phyloP scores from a whole-genome alignment of 2,329 filamentous ascomycete genomes.

The Verticillium isaacii region DNA sequence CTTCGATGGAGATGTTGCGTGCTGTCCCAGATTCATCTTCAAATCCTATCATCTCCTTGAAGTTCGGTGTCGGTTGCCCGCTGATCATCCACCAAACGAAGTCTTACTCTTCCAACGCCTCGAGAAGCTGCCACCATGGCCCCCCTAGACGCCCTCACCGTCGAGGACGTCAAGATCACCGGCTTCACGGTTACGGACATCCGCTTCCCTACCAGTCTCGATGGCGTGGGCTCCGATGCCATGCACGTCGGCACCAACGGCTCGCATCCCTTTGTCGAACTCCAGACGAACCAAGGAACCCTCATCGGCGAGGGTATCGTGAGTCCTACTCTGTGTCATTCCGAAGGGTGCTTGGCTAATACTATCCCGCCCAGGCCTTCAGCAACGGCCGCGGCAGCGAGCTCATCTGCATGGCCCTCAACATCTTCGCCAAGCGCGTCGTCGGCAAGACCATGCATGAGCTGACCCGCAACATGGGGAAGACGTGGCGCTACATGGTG shows the following conservation, averaged over 20 bases:
- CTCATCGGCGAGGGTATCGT: conserved; percentile 12
- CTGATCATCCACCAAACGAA: background rate
- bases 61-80: too few species aligned
- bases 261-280: conserved; percentile 11
- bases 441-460: conserved; percentile 8
- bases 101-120: background rate
- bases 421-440: conserved; percentile 4
- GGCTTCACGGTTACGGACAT: conserved; percentile 12
- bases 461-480: conserved; percentile 49
- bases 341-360: background rate
- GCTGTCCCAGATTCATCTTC: background rate
- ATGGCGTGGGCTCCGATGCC: conserved; percentile 14
- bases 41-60: background rate
- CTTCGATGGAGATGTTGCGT: background rate
- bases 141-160: background rate
- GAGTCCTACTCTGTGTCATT: background rate
- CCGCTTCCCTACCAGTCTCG: conserved; percentile 15
- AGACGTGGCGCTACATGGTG: conserved; percentile 66
- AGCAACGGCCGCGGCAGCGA: conserved; percentile 7
- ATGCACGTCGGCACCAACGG: conserved; percentile 15
- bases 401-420: conserved; percentile 5
- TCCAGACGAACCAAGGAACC: conserved; percentile 9
- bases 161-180: conserved; percentile 9
- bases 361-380: background rate
- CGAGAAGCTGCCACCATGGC: background rate